A percentile compares a stretch with the other conserved stretches of the same genome.
Conservation (phyloP, 2,329 filamentous ascomycete species). For the Remersonia thermophila region DNA sequence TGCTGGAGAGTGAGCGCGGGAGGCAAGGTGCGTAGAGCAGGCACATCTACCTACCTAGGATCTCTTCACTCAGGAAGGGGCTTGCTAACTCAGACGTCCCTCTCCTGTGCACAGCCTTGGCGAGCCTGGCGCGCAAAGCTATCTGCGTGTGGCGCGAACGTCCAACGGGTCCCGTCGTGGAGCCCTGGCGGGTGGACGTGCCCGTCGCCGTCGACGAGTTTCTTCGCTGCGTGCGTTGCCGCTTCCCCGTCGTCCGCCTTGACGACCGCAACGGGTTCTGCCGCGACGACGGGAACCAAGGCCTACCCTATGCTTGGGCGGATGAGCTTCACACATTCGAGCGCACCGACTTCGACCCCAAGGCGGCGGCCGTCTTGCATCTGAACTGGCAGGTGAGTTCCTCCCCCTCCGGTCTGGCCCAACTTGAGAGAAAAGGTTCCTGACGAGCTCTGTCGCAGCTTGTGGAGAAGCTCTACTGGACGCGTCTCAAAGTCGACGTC, state of each 20-base stretch:
- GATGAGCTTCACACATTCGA: slow-evolving; percentile 6
- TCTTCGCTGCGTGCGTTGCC: slow-evolving; percentile 11
- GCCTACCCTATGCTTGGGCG: slow-evolving; percentile 5
- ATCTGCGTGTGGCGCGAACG: slow-evolving; percentile 11
- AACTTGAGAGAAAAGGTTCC: not conserved
- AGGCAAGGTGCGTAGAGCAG: too few species aligned
- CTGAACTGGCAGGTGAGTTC: slow-evolving; percentile 9
- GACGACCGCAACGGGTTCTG: slow-evolving; percentile 13
- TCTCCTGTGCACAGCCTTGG: slow-evolving; percentile 6
- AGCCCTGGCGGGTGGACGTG: slow-evolving; percentile 1
- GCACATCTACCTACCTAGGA: too few species aligned
- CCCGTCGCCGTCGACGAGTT: slow-evolving; percentile 9
- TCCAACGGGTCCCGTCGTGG: slow-evolving; percentile 4
- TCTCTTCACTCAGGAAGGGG: too few species aligned
- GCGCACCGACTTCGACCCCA: slow-evolving; percentile 14
- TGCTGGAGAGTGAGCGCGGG: slow-evolving; percentile 12
- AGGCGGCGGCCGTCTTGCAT: slow-evolving; percentile 11
- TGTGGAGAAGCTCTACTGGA: slow-evolving; percentile 13
- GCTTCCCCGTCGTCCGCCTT: slow-evolving; percentile 13
- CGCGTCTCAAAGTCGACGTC: slow-evolving; percentile 11
- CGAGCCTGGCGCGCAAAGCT: slow-evolving; percentile 9
- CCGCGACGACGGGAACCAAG: slow-evolving; percentile 7
- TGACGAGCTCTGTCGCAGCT: slow-evolving; percentile 2
- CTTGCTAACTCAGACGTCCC: not conserved
- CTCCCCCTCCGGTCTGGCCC: not conserved